A percentile compares a stretch with the other conserved stretches of the same genome.
Conservation (phyloP, 192 early-diverging fungal genomes). For the Coemansia sp. region DNA sequence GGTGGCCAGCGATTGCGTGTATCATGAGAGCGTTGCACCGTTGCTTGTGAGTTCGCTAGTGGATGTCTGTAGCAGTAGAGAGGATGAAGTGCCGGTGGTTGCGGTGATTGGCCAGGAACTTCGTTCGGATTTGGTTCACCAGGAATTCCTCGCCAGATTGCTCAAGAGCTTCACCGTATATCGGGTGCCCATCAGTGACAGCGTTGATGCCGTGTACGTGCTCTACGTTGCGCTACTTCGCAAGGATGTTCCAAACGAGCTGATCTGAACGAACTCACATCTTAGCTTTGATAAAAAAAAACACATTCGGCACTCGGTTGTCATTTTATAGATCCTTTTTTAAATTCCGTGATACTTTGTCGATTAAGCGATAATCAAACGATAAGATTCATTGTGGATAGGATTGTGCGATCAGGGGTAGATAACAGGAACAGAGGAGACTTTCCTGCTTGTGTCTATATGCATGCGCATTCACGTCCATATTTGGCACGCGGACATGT, state of each 20-base stretch:
- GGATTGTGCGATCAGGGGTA: neutral
- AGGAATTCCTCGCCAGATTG: constrained; percentile 32
- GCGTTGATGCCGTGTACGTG: constrained; percentile 16
- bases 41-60: constrained; percentile 32
- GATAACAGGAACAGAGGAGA: neutral
- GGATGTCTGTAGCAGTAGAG: constrained; percentile 23
- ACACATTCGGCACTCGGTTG: neutral
- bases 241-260: neutral
- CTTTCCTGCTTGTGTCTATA: neutral
- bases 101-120: constrained; percentile 47
- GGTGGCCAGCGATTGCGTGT: constrained; percentile 50
- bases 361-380: neutral
- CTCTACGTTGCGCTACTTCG: constrained; percentile 41
- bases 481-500: neutral
- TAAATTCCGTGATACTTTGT: neutral
- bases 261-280: neutral
- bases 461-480: neutral
- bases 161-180: constrained; percentile 30
- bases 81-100: constrained; percentile 12
- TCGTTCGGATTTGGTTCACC: constrained; percentile 51
- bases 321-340: neutral
- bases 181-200: constrained; percentile 26
- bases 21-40: constrained; percentile 39
- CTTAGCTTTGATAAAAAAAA: neutral
- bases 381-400: neutral